Evolutionary conservation across 1,139 yeast genomes (phyloP), one percentile per base, ranked within the genome.

Genomic region (Geotrichum candidum): DNA sequence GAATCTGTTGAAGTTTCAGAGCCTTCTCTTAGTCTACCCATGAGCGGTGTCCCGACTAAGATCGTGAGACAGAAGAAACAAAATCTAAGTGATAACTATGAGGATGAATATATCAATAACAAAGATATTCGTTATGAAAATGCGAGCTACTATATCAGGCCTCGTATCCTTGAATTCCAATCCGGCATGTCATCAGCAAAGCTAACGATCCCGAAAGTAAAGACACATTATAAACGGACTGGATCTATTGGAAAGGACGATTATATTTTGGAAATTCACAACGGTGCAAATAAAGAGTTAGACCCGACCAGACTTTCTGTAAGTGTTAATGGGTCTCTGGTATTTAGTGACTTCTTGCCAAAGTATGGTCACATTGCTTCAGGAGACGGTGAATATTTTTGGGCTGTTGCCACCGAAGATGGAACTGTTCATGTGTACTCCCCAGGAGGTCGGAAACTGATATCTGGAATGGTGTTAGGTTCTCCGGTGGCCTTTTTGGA

Each of bases 171-270:
- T 1, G 86, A 90, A 64, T 97, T 99, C 0, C 85, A 87, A 48
- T 83, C 88, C 0, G 81, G 96, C 0, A 90, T 91, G 66, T 82
- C 98, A 1, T 87, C 86, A 69, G 82, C 90, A 0, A 81, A 98
- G 64, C 80, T 94, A 31, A 87, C 96, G 0, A 82, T 88, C 0
- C 97, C 98, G 2, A 90, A 88, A 71, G 83, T 90, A 3, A 79
- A 91, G 57, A 74, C 84, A 1, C 75, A 76, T 25, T 82, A 88
- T 56, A 60, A 54, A 35, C 23, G 54, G 31, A 6, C 51, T 23
- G 60, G 60, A 5, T 22, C 50, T 23, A 50, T 48, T 5, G 31
- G 50, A 7, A 53, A 50, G 6, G 60, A 57, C 35, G 38, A 31
- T 9, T 67, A 75, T 25, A 70, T 77, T 6, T 66, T 83, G 31